Evolutionary conservation across 495 filamentous ascomycete species (phyloP), one percentile per base, ranked within the genome.

Genomic region (Neurospora sp.): DNA sequence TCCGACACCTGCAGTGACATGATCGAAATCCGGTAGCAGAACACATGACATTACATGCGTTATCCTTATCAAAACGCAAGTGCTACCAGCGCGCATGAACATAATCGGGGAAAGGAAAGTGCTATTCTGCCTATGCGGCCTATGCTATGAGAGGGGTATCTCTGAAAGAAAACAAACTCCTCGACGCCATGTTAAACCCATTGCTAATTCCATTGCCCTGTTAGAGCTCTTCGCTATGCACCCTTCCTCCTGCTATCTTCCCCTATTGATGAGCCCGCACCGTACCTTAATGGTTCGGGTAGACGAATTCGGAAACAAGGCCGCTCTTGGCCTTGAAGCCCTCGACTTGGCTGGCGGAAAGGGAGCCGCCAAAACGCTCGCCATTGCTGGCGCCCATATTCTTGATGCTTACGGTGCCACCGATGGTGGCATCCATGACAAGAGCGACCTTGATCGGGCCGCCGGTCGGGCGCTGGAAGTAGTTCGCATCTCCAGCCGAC

Each of bases 401-500:
- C 48, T 59, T 59, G 23, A 59, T 59, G 4, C 2, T 3, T 0
- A 31, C 48, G 0, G 48, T 59, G 2, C 48, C 48, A 8, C 48
- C 48, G 0, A 16, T 59, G 48, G 48, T 31, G 12, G 77, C 73
- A 70, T 86, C 79, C 76, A 91, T 88, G 27, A 92, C 81, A 41
- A 92, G 85, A 18, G 88, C 90, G 62, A 87, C 81, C 79, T 88
- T 91, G 69, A 91, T 84, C 37, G 83, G 77, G 12, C 73, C 76
- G 39, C 80, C 76, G 5, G 82, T 84, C 11, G 92, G 92, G 14
- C 92, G 87, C 31, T 79, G 74, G 77, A 94, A 89, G 79, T 86
- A 93, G 82, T 92, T 87, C 7, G 85, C 86, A 73, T 85, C 84
- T 27, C 90, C 89, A 0, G 9, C 86, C 86, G 86, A 48, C 44